phyloP scores from a whole-genome alignment of 352 stramenopile species.

The Globisporangium radiosum region DNA sequence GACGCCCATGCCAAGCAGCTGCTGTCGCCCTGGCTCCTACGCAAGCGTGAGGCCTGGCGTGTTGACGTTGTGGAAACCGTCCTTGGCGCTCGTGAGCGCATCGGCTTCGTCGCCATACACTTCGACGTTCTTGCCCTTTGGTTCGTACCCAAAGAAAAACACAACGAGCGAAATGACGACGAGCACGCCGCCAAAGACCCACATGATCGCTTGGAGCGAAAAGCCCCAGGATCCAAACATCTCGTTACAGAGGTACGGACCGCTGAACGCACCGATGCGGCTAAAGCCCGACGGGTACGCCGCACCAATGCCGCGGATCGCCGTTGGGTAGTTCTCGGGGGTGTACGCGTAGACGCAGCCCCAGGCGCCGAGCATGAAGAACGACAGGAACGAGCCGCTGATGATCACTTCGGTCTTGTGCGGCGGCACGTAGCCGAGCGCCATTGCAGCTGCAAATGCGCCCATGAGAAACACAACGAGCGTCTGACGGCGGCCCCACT shows the following conservation, averaged over 20 bases:
- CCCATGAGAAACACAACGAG: conserved; percentile 45
- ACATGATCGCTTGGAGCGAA: conserved; percentile 61
- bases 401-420: conserved; percentile 37
- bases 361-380: conserved; percentile 67
- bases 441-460: conserved; percentile 40
- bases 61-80: conserved; percentile 2
- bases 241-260: conserved; percentile 51
- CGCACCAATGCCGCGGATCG: conserved; percentile 61
- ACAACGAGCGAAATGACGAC: conserved; percentile 45
- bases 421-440: conserved; percentile 49
- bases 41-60: conserved; percentile 3
- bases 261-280: conserved; percentile 57
- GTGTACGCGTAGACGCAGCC: conserved; percentile 71
- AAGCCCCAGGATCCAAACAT: conserved; percentile 56
- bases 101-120: conserved; percentile 20
- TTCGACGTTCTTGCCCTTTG: conserved; percentile 64
- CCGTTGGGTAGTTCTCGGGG: conserved; percentile 67
- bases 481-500: conserved; percentile 45
- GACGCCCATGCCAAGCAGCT: too few relatives aligned
- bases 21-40: neutral
- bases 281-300: conserved; percentile 60
- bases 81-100: conserved; percentile 4
- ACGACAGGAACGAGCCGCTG: conserved; percentile 44
- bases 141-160: conserved; percentile 59
- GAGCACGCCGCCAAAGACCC: conserved; percentile 59